Evolutionary conservation across 495 filamentous ascomycete genomes (phyloP), one percentile per base, ranked within the genome.

Genomic region (Tetracladium setigerum): DNA sequence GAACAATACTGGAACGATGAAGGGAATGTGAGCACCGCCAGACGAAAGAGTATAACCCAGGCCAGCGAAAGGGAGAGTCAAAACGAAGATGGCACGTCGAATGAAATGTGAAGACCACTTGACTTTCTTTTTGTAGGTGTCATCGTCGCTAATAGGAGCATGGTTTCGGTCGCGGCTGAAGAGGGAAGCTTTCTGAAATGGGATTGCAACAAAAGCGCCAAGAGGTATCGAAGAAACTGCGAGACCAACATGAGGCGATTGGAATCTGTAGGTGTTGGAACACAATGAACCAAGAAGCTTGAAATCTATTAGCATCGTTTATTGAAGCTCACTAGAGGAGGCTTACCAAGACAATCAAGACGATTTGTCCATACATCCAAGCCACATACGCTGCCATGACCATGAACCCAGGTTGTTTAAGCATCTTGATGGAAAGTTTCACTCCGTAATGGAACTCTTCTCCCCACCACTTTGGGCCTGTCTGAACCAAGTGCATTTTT

Each of bases 351-450:
- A 89, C 82, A 48, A 84, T 67, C 46, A 87, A 63, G 12, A 86
- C 78, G 4, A 87, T 64, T 52, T 87, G 79, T 13, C 80, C 82
- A 62, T 87, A 86, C 47, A 86, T 81, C 84, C 83, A 89, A n/a
- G 72, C 81, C 13, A 81, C 65, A 60, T 87, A 89, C 12, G 83
- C 19, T 10, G 82, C 78, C 54, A 89, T 69, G n/a, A 89, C 60
- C 15, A 77, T 52, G 60, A 88, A 89, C 0, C 86, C 84, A 12
- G 79, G 69, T 58, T 89, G 84, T 15, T 67, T 70, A 13, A 84
- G 60, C 83, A 89, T 87, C 54, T 79, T 75, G 32, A 72, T 56
- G 36, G 69, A 78, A 27, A 89, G 64, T 16, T 77, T 62, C n/a
- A 83, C 50, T n/a, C 86, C 85, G 38, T 83, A 80, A 59, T 74